Percentiles rank a stretch among this genome's conserved stretches.
Conservation (phyloP, 306 rosid species). For the Cajanus cajan region DNA sequence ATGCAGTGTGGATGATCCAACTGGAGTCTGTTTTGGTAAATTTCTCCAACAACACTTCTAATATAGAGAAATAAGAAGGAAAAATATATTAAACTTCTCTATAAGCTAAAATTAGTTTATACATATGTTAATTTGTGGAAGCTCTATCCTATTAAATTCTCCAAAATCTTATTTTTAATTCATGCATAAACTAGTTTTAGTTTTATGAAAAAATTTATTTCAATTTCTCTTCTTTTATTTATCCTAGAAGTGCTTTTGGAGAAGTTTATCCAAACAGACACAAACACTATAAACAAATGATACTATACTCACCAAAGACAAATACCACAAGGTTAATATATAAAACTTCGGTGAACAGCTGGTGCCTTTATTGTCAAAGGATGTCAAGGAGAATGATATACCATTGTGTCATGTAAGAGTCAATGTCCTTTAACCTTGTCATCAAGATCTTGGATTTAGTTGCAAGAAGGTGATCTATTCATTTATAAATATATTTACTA, state of each 20-base stretch:
- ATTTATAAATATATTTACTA: neutral
- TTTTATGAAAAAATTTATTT: too few relatives aligned
- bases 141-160: too few relatives aligned
- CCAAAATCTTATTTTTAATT: too few relatives aligned
- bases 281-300: neutral
- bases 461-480: slow-evolving; percentile 1
- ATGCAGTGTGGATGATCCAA: neutral
- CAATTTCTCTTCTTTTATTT: too few relatives aligned
- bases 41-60: too few relatives aligned
- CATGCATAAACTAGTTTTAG: too few relatives aligned
- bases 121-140: too few relatives aligned
- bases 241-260: too few relatives aligned
- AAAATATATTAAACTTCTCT: too few relatives aligned
- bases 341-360: slow-evolving; percentile 5
- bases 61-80: too few relatives aligned
- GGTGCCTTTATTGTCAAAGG: neutral
- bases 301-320: neutral
- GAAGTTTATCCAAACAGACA: too few relatives aligned
- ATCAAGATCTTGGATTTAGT: slow-evolving; percentile 13
- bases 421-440: neutral
- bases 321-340: slow-evolving; percentile 14
- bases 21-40: neutral
- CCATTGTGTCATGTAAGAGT: neutral
- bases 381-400: slow-evolving; percentile 9
- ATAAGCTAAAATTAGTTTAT: too few relatives aligned